A percentile compares a stretch with the other conserved stretches of the same genome.
These are phyloP conservation scores for Chromosphaera perkinsii DNA, from an alignment of 208 protist genomes.

Conservation along the genomic window DNA sequence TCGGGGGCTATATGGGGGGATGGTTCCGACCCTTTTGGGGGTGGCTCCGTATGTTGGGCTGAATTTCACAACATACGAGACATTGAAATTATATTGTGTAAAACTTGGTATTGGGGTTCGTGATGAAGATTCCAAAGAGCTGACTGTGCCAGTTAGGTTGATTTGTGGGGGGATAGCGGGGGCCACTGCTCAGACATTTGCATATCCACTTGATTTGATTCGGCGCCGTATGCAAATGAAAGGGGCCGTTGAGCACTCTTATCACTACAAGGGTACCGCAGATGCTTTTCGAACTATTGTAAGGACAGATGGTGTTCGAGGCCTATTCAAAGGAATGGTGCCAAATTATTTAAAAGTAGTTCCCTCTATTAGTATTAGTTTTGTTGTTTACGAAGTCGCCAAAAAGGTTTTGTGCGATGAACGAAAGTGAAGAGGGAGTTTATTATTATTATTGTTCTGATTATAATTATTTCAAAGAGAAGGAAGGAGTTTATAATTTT, in stretches of 20 bases:
- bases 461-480: too few species aligned
- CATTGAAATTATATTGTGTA: conserved; percentile 32
- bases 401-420: conserved; percentile 45
- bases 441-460: too few species aligned
- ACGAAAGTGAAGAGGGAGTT: too few species aligned
- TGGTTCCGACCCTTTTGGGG: conserved; percentile 30
- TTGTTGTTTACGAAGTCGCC: conserved; percentile 46
- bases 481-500: too few species aligned
- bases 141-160: conserved; percentile 7
- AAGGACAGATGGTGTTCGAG: conserved; percentile 29
- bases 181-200: conserved; percentile 48
- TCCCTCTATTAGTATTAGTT: conserved; percentile 47
- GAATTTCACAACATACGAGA: conserved; percentile 55
- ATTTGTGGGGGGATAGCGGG: conserved; percentile 49
- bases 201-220: conserved; percentile 55
- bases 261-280: conserved; percentile 17
- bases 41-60: conserved; percentile 54
- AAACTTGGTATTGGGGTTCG: conserved; percentile 12
- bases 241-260: conserved; percentile 13
- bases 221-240: conserved; percentile 49
- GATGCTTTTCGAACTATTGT: conserved; percentile 25
- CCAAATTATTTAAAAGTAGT: conserved; percentile 57
- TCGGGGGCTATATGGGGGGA: conserved; percentile 16
- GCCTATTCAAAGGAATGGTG: conserved; percentile 48
- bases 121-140: background rate